Conservation (phyloP, 257 asterid genomes). For the Dorcoceras hygrometricum region DNA sequence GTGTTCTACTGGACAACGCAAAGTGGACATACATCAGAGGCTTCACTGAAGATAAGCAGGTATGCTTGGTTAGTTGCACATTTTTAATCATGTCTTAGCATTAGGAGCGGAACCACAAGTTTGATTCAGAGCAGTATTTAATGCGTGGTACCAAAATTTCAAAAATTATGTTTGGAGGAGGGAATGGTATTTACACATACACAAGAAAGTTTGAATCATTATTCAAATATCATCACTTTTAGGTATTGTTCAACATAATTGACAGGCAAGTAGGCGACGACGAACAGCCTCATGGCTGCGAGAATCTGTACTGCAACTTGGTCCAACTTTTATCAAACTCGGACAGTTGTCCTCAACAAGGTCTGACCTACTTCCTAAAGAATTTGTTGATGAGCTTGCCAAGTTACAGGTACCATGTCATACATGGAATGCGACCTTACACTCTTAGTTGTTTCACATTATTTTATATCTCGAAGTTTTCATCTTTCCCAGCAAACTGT, state of each 20-base stretch:
- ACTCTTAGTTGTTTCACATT: background rate
- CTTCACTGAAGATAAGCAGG: conserved; percentile 88
- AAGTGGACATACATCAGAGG: conserved; percentile 81
- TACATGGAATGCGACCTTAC: background rate
- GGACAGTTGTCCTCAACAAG: conserved; percentile 94
- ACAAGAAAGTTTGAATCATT: conserved; percentile 3
- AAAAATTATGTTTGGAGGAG: too few species aligned
- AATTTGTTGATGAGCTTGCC: conserved; percentile 92
- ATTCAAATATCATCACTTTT: conserved; percentile 13
- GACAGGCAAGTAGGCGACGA: conserved; percentile 63
- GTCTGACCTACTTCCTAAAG: conserved; percentile 90
- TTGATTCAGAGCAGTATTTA: background rate
- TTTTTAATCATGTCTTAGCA: background rate
- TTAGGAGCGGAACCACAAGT: background rate
- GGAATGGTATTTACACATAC: background rate
- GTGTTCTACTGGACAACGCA: conserved; percentile 72
- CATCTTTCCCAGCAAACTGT: background rate
- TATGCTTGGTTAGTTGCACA: conserved; percentile 21
- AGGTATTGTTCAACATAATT: conserved; percentile 2
- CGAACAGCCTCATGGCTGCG: conserved; percentile 88
- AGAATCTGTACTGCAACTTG: conserved; percentile 83
- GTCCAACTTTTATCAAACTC: conserved; percentile 93
- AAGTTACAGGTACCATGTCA: conserved; percentile 69
- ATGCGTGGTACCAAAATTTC: background rate
- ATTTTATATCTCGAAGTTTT: background rate